Evolutionary conservation across 371 early-diverging fungal genomes (phyloP).

Genomic region (Circinella umbellata): DNA sequence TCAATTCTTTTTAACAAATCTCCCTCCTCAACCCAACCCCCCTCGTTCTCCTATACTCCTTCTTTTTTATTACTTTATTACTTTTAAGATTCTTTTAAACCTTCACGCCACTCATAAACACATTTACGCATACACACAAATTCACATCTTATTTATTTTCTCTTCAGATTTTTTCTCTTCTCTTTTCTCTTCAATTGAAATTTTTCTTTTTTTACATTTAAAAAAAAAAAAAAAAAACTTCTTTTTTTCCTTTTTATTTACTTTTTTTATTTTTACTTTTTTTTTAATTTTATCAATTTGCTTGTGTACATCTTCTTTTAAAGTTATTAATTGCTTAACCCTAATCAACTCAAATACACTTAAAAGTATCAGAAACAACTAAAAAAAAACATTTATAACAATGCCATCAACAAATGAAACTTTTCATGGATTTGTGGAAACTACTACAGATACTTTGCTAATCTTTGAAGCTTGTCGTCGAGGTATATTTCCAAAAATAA

Average conservation of each 20-base stretch:
- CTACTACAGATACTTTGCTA: constrained; percentile 68
- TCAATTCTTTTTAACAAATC: background rate
- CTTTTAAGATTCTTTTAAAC: constrained; percentile 2
- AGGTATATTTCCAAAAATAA: constrained; percentile 61
- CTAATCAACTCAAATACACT: background rate
- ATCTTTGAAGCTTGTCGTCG: constrained; percentile 75
- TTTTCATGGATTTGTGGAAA: constrained; percentile 59
- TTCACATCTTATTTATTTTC: background rate
- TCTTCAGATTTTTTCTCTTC: background rate
- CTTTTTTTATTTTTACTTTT: background rate
- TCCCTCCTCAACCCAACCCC: background rate
- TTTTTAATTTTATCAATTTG: too few species aligned
- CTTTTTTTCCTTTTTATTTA: background rate
- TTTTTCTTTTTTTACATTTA: background rate
- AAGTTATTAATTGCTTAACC: too few species aligned
- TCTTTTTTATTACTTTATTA: background rate
- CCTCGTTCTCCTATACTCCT: constrained; percentile 9
- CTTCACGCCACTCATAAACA: constrained; percentile 3
- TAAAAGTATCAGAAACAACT: background rate
- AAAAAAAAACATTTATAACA: background rate
- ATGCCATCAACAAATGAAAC: constrained; percentile 31
- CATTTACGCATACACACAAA: background rate
- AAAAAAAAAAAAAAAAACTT: background rate
- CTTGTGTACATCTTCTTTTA: too few species aligned
- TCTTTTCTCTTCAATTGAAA: background rate